A percentile compares a stretch with the other conserved stretches of the same genome.
Conservation (phyloP, 345 rosid species). For the Zanthoxylum bungeanum region DNA sequence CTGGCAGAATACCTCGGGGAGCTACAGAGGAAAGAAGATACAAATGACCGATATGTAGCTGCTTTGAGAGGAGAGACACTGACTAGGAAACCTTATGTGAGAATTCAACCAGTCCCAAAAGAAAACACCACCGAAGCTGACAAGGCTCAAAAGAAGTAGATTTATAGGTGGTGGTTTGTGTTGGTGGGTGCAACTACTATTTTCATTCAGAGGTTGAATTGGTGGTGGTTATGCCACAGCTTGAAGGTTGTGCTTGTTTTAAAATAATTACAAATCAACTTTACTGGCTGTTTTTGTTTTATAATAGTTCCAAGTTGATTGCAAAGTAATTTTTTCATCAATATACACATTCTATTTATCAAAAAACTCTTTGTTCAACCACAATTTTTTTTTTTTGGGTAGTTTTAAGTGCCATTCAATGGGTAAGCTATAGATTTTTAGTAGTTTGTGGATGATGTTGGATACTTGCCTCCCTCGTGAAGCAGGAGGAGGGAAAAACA, state of each 20-base stretch:
- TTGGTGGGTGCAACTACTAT: not conserved
- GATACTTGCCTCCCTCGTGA: not conserved
- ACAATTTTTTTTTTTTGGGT: not conserved
- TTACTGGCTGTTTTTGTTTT: not conserved
- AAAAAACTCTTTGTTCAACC: not conserved
- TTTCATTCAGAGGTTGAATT: not conserved
- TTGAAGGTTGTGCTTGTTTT: not conserved
- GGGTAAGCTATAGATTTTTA: not conserved
- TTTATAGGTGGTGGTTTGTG: not conserved
- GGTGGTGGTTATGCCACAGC: not conserved
- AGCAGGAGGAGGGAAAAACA: not conserved
- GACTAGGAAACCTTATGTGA: constrained; percentile 75
- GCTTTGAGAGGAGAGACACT: constrained; percentile 86
- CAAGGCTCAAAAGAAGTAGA: constrained; percentile 17
- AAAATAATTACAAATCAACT: not conserved
- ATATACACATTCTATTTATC: not conserved
- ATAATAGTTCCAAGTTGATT: not conserved
- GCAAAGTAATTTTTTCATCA: not conserved
- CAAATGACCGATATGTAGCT: constrained; percentile 89
- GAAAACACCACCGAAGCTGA: constrained; percentile 21
- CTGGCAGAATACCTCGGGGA: constrained; percentile 89
- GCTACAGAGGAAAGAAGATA: constrained; percentile 83
- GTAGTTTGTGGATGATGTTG: not conserved
- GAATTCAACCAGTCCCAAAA: constrained; percentile 68
- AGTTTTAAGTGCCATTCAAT: not conserved